These are phyloP conservation scores for Candolleomyces efflorescens DNA, from an alignment of 768 basidiomycete species.

Conservation along the genomic window DNA sequence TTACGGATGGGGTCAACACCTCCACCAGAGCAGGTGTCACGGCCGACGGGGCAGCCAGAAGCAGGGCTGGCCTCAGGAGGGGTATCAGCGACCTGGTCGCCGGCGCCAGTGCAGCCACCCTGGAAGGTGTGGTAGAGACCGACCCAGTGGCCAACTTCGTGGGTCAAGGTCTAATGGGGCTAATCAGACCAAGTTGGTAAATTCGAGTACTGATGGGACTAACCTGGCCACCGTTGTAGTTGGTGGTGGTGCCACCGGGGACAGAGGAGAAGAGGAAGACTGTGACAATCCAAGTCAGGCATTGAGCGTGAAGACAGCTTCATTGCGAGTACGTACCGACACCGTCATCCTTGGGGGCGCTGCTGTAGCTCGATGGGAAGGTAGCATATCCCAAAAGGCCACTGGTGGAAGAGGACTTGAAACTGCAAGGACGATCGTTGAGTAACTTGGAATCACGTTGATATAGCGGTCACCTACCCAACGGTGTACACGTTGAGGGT, in stretches of 20 bases:
- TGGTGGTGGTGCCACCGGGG: conserved; percentile 36
- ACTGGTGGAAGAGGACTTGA: conserved; percentile 29
- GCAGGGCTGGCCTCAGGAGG: conserved; percentile 42
- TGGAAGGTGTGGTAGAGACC: conserved; percentile 60
- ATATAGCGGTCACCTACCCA: conserved; percentile 27
- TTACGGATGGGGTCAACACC: conserved; percentile 43
- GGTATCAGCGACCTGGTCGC: conserved; percentile 44
- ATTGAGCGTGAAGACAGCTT: neutral
- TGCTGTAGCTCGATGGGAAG: conserved; percentile 41
- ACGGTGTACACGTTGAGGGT: conserved; percentile 50
- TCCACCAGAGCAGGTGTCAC: conserved; percentile 31
- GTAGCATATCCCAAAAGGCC: conserved; percentile 53
- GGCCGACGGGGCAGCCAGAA: conserved; percentile 35
- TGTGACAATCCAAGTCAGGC: neutral
- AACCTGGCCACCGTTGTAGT: conserved; percentile 42
- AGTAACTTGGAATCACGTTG: neutral
- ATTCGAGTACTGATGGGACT: neutral
- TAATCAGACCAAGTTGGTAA: conserved; percentile 13
- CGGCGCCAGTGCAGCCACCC: conserved; percentile 38
- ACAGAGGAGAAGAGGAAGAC: conserved; percentile 37
- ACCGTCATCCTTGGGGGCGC: conserved; percentile 43
- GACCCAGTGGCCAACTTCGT: conserved; percentile 59
- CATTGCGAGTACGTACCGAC: conserved; percentile 17
- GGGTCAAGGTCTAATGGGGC: conserved; percentile 36
- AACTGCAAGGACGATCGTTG: conserved; percentile 18